Evolutionary conservation across 2,329 filamentous ascomycete species (phyloP).

Genomic region (Chalaropsis ovoidea): DNA sequence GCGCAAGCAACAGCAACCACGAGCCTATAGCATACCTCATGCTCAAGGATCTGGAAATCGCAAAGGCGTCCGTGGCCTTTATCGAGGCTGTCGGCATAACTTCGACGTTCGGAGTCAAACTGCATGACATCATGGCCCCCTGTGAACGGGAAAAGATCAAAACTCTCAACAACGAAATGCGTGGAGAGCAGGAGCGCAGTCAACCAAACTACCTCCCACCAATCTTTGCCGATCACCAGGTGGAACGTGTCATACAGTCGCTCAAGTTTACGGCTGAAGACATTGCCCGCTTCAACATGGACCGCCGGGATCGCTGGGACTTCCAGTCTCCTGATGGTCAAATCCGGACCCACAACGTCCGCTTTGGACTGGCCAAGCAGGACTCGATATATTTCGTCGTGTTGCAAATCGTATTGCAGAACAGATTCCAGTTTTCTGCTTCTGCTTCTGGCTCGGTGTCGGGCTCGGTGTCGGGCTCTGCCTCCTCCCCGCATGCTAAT

Average conservation of each 20-base stretch:
- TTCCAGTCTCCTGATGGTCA: slow-evolving; percentile 46
- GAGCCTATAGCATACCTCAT: slow-evolving; percentile 51
- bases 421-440: slow-evolving; percentile 31
- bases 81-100: slow-evolving; percentile 44
- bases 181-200: slow-evolving; percentile 47
- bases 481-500: not conserved
- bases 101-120: slow-evolving; percentile 39
- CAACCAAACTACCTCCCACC: slow-evolving; percentile 55
- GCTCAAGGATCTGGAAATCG: slow-evolving; percentile 45
- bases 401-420: slow-evolving; percentile 36
- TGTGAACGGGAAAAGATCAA: slow-evolving; percentile 45
- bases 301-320: slow-evolving; percentile 46
- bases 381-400: slow-evolving; percentile 55
- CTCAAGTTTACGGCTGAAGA: slow-evolving; percentile 47
- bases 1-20: slow-evolving; percentile 32
- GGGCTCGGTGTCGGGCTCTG: not conserved
- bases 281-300: slow-evolving; percentile 42
- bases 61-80: slow-evolving; percentile 48
- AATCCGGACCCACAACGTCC: slow-evolving; percentile 41
- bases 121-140: slow-evolving; percentile 45
- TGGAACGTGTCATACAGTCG: slow-evolving; percentile 45
- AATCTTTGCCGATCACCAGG: slow-evolving; percentile 47
- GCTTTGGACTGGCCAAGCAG: slow-evolving; percentile 49
- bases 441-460: slow-evolving; percentile 37
- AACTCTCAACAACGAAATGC: slow-evolving; percentile 43